Base-by-base conservation (phyloP, 345 rosid species). In the Ricinus communis region DNA sequence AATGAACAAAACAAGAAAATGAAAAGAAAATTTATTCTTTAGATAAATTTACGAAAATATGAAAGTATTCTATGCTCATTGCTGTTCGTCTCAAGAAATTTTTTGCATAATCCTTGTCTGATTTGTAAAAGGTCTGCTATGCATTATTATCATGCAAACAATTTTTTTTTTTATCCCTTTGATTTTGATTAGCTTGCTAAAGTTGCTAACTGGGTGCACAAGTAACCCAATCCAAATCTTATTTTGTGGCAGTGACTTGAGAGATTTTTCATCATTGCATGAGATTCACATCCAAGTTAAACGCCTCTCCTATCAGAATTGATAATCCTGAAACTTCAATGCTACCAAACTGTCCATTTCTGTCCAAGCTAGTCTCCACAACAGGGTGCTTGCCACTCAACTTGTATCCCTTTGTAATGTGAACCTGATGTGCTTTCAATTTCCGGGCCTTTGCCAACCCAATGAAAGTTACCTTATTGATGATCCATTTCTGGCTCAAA, bases 391-490 rank as follows among this genome's bases (percentile, higher is more conserved):
- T 18, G 0, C 54, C 54, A n/a, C 15, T 59, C 22, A 56, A 16
- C 13, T 19, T 12, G 7, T 16, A 59, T 4, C 63, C 63, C 5
- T 18, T 59, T 30, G 21, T 59, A 14, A 59, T 59, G 5, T 21
- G 27, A 27, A 56, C 30, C 61, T 40, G 6, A 5, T 61, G 14
- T n/a, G 15, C 66, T 10, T 16, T 19, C 8, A 62, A 2, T 21
- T 43, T 60, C 58, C 56, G 46, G 2, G 49, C 70, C 25, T 68
- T 78, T 59, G 83, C 71, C 66, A 86, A 54, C 55, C 95, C 95
- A 4, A 91, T 55, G 36, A 86, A 80, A 12, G 74, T 89, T 24
- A 86, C 87, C 73, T 77, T 87, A n/a, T 71, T 75, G 5, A 91
- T 77, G 31, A 63, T 62, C 92, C 86, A 88, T 64, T 81, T 74